Percentiles rank a stretch among this genome's conserved stretches.
phyloP scores from a whole-genome alignment of 2,329 filamentous ascomycete genomes.

The Penicillium freii region DNA sequence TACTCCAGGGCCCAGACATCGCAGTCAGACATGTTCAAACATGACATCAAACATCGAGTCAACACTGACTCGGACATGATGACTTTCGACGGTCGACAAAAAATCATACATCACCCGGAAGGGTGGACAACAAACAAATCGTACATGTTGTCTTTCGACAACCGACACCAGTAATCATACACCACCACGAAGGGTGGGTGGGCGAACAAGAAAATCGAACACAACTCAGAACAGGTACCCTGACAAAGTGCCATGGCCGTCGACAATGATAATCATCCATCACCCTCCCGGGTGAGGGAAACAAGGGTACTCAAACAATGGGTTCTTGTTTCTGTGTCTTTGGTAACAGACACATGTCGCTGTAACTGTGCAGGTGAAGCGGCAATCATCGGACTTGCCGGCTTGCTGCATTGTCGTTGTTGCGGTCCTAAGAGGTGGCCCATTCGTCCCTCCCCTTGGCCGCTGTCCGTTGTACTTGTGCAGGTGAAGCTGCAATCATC shows the following conservation, averaged over 20 bases:
- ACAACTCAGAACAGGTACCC: neutral
- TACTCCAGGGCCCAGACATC: neutral
- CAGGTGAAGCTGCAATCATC: neutral
- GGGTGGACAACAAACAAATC: neutral
- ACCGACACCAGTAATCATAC: neutral
- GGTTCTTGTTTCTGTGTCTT: neutral
- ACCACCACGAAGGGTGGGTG: neutral
- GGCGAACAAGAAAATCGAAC: neutral
- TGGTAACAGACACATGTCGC: neutral
- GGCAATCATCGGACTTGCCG: conserved; percentile 1
- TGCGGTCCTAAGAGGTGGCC: neutral
- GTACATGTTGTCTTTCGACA: neutral
- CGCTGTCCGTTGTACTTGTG: neutral
- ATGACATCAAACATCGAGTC: neutral
- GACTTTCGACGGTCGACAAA: neutral
- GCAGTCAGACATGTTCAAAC: neutral
- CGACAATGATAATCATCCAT: neutral
- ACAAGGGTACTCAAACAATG: neutral
- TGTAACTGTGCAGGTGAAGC: conserved; percentile 1
- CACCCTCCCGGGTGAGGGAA: neutral
- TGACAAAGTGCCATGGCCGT: neutral
- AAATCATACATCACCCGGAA: neutral
- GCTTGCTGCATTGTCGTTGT: neutral
- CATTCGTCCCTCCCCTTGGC: conserved; percentile 2
- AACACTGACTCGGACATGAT: neutral